phyloP scores from a whole-genome alignment of 257 asterid species.

The Agastache rugosa region DNA sequence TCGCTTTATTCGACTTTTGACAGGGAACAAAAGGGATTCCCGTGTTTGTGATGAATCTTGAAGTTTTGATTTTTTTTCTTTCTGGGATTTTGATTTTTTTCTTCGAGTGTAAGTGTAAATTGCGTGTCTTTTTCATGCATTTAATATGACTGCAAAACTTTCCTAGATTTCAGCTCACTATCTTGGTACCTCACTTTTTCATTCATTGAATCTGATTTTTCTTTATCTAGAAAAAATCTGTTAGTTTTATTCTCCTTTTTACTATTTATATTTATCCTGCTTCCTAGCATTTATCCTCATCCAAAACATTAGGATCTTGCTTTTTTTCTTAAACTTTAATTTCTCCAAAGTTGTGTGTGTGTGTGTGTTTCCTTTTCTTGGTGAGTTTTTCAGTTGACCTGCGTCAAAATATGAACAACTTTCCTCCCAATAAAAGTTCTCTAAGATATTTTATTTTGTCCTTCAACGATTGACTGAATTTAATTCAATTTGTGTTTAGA shows the following conservation, averaged over 20 bases:
- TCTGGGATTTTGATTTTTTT: conserved; percentile 12
- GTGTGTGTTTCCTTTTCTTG: not conserved
- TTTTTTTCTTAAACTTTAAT: conserved; percentile 2
- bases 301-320: conserved; percentile 29
- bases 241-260: not conserved
- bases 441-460: conserved; percentile 25
- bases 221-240: conserved; percentile 12
- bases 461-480: conserved; percentile 5
- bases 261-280: not conserved
- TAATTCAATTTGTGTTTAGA: not conserved
- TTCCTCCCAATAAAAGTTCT: conserved; percentile 36
- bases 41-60: conserved; percentile 30
- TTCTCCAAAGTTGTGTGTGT: not conserved
- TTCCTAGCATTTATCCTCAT: conserved; percentile 31
- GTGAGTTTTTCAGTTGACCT: conserved; percentile 41
- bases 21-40: conserved; percentile 25
- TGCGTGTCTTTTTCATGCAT: conserved; percentile 42
- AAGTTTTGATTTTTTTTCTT: not conserved
- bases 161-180: conserved; percentile 35
- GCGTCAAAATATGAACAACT: conserved; percentile 36
- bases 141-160: conserved; percentile 29
- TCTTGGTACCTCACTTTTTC: conserved; percentile 16
- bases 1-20: conserved; percentile 42
- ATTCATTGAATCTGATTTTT: conserved; percentile 33
- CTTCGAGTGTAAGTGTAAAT: conserved; percentile 1